A percentile compares a stretch with the other conserved stretches of the same genome.
phyloP scores from a whole-genome alignment of 768 basidiomycete genomes.

The Ramaria rubella region DNA sequence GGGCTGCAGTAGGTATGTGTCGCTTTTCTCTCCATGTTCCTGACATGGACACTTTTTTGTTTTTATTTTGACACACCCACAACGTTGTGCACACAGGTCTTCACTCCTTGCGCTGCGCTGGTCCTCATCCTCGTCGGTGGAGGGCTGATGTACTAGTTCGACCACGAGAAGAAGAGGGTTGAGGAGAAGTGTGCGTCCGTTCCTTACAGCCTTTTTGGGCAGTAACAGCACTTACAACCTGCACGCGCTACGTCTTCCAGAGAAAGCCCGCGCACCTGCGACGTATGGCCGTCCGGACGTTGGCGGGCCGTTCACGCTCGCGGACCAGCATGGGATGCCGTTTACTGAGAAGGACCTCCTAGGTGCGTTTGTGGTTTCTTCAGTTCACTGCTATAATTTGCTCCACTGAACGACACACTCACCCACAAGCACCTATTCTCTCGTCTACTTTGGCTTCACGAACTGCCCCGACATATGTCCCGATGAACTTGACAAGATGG shows the following conservation, averaged over 20 bases:
- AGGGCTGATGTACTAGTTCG: slow-evolving; percentile 84
- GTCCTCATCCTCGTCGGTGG: slow-evolving; percentile 79
- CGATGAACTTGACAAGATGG: slow-evolving; percentile 94
- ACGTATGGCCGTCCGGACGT: slow-evolving; percentile 84
- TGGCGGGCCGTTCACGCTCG: slow-evolving; percentile 84
- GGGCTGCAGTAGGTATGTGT: too few relatives aligned
- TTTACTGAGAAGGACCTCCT: slow-evolving; percentile 82
- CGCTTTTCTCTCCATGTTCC: too few relatives aligned
- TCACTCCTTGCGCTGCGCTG: slow-evolving; percentile 78
- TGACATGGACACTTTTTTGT: too few relatives aligned
- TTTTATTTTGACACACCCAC: neutral
- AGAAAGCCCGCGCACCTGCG: slow-evolving; percentile 64
- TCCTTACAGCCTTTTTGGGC: too few relatives aligned
- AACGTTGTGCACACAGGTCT: slow-evolving; percentile 52
- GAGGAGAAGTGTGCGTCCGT: slow-evolving; percentile 67
- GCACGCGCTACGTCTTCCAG: slow-evolving; percentile 41
- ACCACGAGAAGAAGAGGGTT: slow-evolving; percentile 71
- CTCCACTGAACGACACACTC: slow-evolving; percentile 8
- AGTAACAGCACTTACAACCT: too few relatives aligned
- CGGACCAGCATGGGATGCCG: slow-evolving; percentile 52
- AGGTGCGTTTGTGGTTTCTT: slow-evolving; percentile 92
- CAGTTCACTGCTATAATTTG: too few relatives aligned
- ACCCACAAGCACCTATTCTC: slow-evolving; percentile 10
- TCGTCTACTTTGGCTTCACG: slow-evolving; percentile 97
- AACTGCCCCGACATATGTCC: slow-evolving; percentile 99